Conservation (phyloP, 441 rosid species). For the Flueggea neowawraea region DNA sequence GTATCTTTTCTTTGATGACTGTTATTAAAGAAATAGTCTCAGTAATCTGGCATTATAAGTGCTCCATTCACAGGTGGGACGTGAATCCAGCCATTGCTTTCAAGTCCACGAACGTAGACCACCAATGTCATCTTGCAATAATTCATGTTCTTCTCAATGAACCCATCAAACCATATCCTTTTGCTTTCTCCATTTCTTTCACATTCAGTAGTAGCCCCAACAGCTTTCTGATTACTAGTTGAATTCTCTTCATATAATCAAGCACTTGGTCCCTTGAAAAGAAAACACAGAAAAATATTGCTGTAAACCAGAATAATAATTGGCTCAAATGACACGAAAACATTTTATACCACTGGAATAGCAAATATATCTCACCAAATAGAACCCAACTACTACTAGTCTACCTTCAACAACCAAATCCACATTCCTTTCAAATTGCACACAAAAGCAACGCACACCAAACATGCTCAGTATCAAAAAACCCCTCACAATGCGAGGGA, state of each 20-base stretch:
- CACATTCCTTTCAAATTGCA: too few relatives aligned
- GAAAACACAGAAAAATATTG: background rate
- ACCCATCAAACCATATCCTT: slow-evolving; percentile 21
- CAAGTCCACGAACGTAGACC: slow-evolving; percentile 29
- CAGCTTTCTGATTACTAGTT: slow-evolving; percentile 27
- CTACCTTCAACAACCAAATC: too few relatives aligned
- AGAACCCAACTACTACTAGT: too few relatives aligned
- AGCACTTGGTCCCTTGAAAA: slow-evolving; percentile 34
- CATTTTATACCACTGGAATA: too few relatives aligned
- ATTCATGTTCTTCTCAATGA: slow-evolving; percentile 26
- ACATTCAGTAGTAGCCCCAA: slow-evolving; percentile 31
- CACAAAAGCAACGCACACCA: too few relatives aligned
- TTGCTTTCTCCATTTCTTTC: slow-evolving; percentile 19
- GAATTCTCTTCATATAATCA: slow-evolving; percentile 35
- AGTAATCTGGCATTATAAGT: slow-evolving; percentile 38
- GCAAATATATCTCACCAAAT: too few relatives aligned
- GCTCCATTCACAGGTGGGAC: slow-evolving; percentile 35
- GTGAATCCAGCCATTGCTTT: slow-evolving; percentile 30
- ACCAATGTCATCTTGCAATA: slow-evolving; percentile 25
- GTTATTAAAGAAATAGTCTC: slow-evolving; percentile 28
- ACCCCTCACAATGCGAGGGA: too few relatives aligned
- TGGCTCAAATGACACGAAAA: too few relatives aligned
- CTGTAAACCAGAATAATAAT: background rate
- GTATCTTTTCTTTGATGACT: slow-evolving; percentile 42
- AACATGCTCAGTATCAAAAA: too few relatives aligned